These are phyloP conservation scores for Karstenula rhodostoma DNA, from an alignment of 2,329 filamentous ascomycete genomes.

Conservation along the genomic window DNA sequence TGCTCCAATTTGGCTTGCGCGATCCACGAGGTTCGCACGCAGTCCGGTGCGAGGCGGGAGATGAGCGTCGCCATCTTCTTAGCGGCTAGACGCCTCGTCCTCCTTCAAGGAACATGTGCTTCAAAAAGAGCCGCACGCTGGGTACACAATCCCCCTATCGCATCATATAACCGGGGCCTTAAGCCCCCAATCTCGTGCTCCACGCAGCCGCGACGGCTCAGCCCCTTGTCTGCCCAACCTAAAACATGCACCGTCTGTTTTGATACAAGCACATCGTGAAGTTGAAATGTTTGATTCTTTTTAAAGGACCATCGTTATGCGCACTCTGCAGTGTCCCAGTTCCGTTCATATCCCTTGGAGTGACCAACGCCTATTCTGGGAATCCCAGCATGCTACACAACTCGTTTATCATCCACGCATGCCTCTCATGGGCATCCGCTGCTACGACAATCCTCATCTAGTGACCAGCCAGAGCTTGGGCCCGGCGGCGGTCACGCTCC, in stretches of 20 bases:
- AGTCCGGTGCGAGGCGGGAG: neutral
- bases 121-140: constrained; percentile 7
- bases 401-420: constrained; percentile 37
- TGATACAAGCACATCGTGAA: neutral
- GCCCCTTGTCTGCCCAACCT: neutral
- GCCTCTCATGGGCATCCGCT: constrained; percentile 37
- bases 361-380: constrained; percentile 47
- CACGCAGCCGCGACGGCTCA: constrained; percentile 4
- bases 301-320: constrained; percentile 46
- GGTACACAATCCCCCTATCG: constrained; percentile 7
- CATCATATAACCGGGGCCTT: neutral
- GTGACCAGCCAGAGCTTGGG: constrained; percentile 64
- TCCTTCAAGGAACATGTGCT: neutral
- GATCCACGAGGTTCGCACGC: neutral
- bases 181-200: constrained; percentile 1
- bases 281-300: constrained; percentile 30
- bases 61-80: neutral
- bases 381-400: constrained; percentile 36
- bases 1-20: neutral
- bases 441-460: constrained; percentile 45
- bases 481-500: constrained; percentile 97
- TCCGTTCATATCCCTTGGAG: constrained; percentile 42
- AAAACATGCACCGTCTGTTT: constrained; percentile 6
- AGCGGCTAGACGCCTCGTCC: neutral
- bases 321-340: constrained; percentile 40